Evolutionary conservation across 148 eudicot species (phyloP), one percentile per base, ranked within the genome.

Genomic region (Heliosperma pusillum): DNA sequence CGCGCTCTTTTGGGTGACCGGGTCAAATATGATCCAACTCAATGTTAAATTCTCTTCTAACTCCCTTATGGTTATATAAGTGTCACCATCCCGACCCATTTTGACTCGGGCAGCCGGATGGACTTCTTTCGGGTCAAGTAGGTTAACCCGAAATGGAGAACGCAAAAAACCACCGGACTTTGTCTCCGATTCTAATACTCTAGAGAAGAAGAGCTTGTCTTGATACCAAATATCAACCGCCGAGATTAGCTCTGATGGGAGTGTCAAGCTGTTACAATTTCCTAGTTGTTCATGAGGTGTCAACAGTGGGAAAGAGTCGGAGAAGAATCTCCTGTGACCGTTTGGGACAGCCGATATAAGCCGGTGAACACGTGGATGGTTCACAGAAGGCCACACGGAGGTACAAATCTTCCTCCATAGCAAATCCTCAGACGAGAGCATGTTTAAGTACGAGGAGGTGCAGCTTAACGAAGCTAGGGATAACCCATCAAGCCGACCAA

Each of bases 11-110:
- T 84, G 86, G 15, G 66, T 76, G 20, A 71, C 20, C 47, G 95
- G 93, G 74, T 90, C 88, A 22, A 86, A 83, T 21, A 92, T 9
- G 62, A 92, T 82, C 97, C 95, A 92, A 76, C 89, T 92, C 74
- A 92, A 19, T 7, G 79, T 80, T 74, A 90, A 7, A 11, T 73
- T 76, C 58, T 81, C 72, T 29, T 81, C 73, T 21, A 86, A 60
- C 16, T 74, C 72, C 4, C 58, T 73, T 24, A 44, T 15, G 24
- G 60, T 70, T 52, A 70, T 2, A 62, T 69, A 75, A 72, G 36
- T 7, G 36, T 70, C 59, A 15, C 50, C 60, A 16, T 27, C 36
- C 19, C 2, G 61, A 1, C 12, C 60, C 60, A 50, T 24, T 50
- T 70, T 70, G 22, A 70, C 73, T 15, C 75, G 56, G n/a, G 85